Base-by-base conservation (phyloP, 1,139 yeast species). In the Scheffersomyces segobiensis region DNA sequence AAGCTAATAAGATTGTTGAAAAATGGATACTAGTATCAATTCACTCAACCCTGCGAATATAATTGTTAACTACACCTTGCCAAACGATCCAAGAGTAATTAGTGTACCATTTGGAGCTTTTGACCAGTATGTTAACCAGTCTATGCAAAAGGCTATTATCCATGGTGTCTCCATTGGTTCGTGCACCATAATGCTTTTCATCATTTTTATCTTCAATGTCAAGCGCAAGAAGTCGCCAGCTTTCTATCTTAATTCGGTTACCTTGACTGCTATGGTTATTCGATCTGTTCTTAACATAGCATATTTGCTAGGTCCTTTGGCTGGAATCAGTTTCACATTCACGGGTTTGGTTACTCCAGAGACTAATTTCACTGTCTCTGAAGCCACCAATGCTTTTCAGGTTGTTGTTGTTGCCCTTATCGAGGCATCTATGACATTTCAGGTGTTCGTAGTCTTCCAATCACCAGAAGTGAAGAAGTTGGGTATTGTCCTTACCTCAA, bases 371-470 rank as follows among this genome's bases (percentile, higher is more conserved):
- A 46, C 49, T 46, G 47, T 85, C 0, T 80, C 87, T 10, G 82
- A 86, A 17, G 90, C 89, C 1, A 77, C 90, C 0, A 84, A 87
- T 63, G 79, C 86, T 6, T 74, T 89, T 58, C 87, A 87, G 63
- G 79, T 87, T 12, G 62, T 91, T 5, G 73, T 92, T 55, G 79
- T 90, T 10, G 73, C 80, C 0, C 75, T 85, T 12, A 83, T 93
- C 55, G 89, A 91, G 68, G 59, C 76, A 0, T 87, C 96, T 0
- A 76, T 93, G 67, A 78, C 87, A 2, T 86, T 86, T 67, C 98
- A 95, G 72, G 83, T 89, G 5, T 81, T 79, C 61, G 81, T 88
- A 18, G 87, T 93, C 52, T 91, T 90, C 75, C 79, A 81, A 58
- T 76, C 84, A 17, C 85, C 87, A n/a, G 79, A 78, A 49, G 74